phyloP scores from a whole-genome alignment of 2,329 filamentous ascomycete species.

The Diaporthe humulicola region DNA sequence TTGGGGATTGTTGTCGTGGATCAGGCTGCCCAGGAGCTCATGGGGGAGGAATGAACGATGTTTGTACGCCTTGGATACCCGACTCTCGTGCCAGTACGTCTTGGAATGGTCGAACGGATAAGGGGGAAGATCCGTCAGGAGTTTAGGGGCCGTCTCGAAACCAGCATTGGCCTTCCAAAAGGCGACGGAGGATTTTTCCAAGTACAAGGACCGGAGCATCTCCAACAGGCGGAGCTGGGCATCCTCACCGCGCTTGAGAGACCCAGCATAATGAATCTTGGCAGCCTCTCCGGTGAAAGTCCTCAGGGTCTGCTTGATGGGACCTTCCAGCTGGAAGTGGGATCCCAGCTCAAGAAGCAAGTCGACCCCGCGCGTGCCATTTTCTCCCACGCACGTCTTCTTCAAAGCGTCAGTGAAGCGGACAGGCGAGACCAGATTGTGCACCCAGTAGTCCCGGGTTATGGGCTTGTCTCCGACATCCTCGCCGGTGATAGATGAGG shows the following conservation, averaged over 20 bases:
- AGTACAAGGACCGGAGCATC: slow-evolving; percentile 52
- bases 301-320: background rate
- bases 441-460: slow-evolving; percentile 23
- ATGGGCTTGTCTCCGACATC: background rate
- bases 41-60: slow-evolving; percentile 52
- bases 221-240: background rate
- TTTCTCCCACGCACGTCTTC: slow-evolving; percentile 2
- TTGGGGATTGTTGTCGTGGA: slow-evolving; percentile 44
- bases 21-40: slow-evolving; percentile 53
- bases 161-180: slow-evolving; percentile 51
- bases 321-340: slow-evolving; percentile 34
- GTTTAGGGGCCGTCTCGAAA: background rate
- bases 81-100: slow-evolving; percentile 55
- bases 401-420: slow-evolving; percentile 16
- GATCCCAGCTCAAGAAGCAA: slow-evolving; percentile 48
- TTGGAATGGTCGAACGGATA: slow-evolving; percentile 62
- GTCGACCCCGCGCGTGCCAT: background rate
- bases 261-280: background rate
- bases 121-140: slow-evolving; percentile 52
- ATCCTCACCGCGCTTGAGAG: background rate
- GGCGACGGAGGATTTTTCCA: slow-evolving; percentile 56
- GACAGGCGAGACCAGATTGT: slow-evolving; percentile 24
- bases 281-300: background rate
- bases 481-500: slow-evolving; percentile 15
- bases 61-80: slow-evolving; percentile 50